These are phyloP conservation scores for Ustilago lituana DNA, from an alignment of 1,284 basidiomycete genomes.

Conservation along the genomic window DNA sequence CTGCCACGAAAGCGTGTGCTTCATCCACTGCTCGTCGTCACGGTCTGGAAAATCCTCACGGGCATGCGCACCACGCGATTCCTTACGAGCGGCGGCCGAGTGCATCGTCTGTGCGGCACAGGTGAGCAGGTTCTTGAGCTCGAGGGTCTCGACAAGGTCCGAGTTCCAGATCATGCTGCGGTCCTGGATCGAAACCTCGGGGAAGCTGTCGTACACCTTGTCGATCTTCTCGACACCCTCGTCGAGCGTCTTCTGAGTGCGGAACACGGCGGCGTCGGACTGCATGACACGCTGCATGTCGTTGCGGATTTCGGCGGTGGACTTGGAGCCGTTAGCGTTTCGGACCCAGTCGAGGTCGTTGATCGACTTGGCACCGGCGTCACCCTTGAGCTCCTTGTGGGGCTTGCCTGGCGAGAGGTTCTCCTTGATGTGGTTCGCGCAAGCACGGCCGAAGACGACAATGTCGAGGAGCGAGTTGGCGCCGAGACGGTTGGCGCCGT, in stretches of 20 bases:
- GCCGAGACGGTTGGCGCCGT: constrained; percentile 98
- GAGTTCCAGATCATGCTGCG: constrained; percentile 92
- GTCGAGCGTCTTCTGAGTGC: constrained; percentile 89
- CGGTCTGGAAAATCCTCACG: constrained; percentile 89
- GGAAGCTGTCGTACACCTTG: constrained; percentile 85
- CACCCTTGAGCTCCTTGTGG: constrained; percentile 86
- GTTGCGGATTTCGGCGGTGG: constrained; percentile 88
- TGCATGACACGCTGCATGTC: constrained; percentile 99
- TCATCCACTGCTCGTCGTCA: constrained; percentile 75
- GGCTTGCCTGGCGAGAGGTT: constrained; percentile 88
- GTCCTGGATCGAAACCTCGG: constrained; percentile 94
- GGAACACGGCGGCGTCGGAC: constrained; percentile 71
- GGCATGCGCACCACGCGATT: constrained; percentile 96
- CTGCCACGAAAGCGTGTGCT: constrained; percentile 62
- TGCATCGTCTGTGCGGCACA: constrained; percentile 95
- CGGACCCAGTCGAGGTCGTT: constrained; percentile 90
- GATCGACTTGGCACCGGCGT: constrained; percentile 86
- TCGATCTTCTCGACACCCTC: constrained; percentile 89
- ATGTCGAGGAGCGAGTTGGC: constrained; percentile 99
- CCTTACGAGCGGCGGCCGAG: constrained; percentile 92
- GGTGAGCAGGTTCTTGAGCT: constrained; percentile 94
- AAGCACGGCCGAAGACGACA: constrained; percentile 98
- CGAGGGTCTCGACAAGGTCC: constrained; percentile 94
- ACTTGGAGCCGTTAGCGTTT: constrained; percentile 77
- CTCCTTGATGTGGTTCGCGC: constrained; percentile 96